Base-by-base conservation (phyloP, 2,329 filamentous ascomycete genomes). In the Pseudocercospora pini-densiflorae region DNA sequence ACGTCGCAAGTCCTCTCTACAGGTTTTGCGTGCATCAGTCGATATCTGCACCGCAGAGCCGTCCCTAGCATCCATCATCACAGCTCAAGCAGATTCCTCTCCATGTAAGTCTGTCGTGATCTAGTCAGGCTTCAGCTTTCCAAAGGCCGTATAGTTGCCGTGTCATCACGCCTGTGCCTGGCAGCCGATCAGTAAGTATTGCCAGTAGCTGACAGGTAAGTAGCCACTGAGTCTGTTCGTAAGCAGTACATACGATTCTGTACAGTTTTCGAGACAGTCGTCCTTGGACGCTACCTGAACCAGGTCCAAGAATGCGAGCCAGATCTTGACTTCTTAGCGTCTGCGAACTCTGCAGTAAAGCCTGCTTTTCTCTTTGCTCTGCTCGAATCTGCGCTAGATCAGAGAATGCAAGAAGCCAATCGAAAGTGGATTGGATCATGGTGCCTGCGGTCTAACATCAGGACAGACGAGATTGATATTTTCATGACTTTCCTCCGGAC, bases 241-340 rank as follows among this genome's bases (percentile, higher is more conserved):
- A 69, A 70, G 43, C 78, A 80, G 29, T 84, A 83, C 67, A 76
- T 79, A 6, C 78, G 78, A 33, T 84, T 79, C 62, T 80, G 79
- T 49, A 79, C 77, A 4, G 73, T 84, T 1, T 84, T 82, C 65
- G 82, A 84, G 64, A 84, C 79, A 0, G 79, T 85, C 16, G 78
- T 84, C 7, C 76, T 85, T 21, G 81, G 82, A 45, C 78, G 83
- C 24, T 85, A 85, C 66, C 70, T 81, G 49, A 84, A 84, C 64
- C 83, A 85, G 65, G 79, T 84, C 2, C 72, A 82, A 40, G 82
- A 80, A 23, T 82, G 80, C 59, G 74, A 84, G 31, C 71, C 75
- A 19, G 81, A 84, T 61, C 71, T 85, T 12, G 77, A 80, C 19
- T 73, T 72, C 7, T 68, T 84, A 1, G 74, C 80, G 36, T 77